Percentiles rank a stretch among this genome's conserved stretches.
Conservation (phyloP, 768 basidiomycete genomes). For the Lactifluus volemus region DNA sequence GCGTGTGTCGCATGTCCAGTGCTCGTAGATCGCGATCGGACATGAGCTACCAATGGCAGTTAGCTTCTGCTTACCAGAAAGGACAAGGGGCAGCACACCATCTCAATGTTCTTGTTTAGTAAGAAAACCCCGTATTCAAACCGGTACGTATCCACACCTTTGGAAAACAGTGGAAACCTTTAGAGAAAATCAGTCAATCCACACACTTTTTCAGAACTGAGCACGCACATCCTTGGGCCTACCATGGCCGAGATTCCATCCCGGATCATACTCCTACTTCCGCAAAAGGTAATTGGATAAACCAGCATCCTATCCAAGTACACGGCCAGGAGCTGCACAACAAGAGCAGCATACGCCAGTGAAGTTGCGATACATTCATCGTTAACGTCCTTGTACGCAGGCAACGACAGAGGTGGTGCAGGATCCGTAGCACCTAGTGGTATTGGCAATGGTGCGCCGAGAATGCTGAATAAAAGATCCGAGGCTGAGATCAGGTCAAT, state of each 20-base stretch:
- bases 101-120: slow-evolving; percentile 94
- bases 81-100: slow-evolving; percentile 41
- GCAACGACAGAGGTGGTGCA: slow-evolving; percentile 68
- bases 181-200: background rate
- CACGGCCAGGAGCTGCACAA: slow-evolving; percentile 71
- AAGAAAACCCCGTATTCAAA: slow-evolving; percentile 98
- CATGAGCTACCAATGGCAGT: slow-evolving; percentile 58
- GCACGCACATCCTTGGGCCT: slow-evolving; percentile 81
- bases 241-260: slow-evolving; percentile 94
- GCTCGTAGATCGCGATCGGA: slow-evolving; percentile 80
- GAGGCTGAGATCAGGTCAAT: slow-evolving; percentile 80
- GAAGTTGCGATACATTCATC: slow-evolving; percentile 87
- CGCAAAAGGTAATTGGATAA: slow-evolving; percentile 86
- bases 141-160: slow-evolving; percentile 91
- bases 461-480: slow-evolving; percentile 83
- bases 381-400: slow-evolving; percentile 59
- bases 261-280: slow-evolving; percentile 83
- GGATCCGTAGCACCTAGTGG: slow-evolving; percentile 66
- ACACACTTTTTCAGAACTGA: background rate
- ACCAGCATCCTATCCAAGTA: slow-evolving; percentile 70
- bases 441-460: slow-evolving; percentile 85
- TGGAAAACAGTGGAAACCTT: slow-evolving; percentile 93
- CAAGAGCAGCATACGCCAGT: slow-evolving; percentile 82
- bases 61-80: background rate
- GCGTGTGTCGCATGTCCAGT: slow-evolving; percentile 89